A percentile compares a stretch with the other conserved stretches of the same genome.
These are phyloP conservation scores for Trapa bicornis DNA, from an alignment of 345 rosid genomes.

Conservation along the genomic window DNA sequence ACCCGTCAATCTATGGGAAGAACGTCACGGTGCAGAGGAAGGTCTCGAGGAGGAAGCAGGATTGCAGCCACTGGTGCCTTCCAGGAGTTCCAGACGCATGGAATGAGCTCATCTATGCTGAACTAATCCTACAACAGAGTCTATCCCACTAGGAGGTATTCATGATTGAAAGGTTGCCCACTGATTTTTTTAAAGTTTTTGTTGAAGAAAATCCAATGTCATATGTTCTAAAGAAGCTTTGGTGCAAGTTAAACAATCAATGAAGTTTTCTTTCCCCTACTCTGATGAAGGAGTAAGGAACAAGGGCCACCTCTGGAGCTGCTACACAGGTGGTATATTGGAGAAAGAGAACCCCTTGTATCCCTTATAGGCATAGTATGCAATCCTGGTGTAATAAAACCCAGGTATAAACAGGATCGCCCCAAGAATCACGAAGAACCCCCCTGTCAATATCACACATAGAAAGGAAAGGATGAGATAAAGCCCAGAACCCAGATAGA, in stretches of 20 bases:
- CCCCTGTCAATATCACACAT: conserved; percentile 13
- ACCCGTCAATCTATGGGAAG: conserved; percentile 74
- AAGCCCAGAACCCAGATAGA: not conserved
- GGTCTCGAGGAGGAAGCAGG: conserved; percentile 42
- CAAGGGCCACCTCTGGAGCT: not conserved
- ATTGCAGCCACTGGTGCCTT: conserved; percentile 98
- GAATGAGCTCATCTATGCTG: conserved; percentile 83
- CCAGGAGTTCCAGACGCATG: conserved; percentile 91
- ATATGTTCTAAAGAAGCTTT: too few species aligned
- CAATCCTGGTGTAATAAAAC: conserved; percentile 79
- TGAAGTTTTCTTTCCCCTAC: too few species aligned
- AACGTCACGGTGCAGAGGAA: conserved; percentile 22
- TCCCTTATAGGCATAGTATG: conserved; percentile 90
- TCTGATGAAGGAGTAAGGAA: conserved; percentile 27
- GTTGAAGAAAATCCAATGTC: too few species aligned
- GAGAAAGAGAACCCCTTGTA: conserved; percentile 92
- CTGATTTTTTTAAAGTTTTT: too few species aligned
- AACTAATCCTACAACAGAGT: conserved; percentile 27
- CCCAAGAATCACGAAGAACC: conserved; percentile 49
- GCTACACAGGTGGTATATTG: conserved; percentile 76
- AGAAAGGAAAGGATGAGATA: not conserved
- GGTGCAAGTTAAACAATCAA: too few species aligned
- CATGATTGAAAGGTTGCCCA: not conserved
- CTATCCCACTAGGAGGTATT: conserved; percentile 9
- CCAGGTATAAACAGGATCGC: conserved; percentile 79